Base-by-base conservation (phyloP, 148 eudicot species). In the Rhododendron molle region DNA sequence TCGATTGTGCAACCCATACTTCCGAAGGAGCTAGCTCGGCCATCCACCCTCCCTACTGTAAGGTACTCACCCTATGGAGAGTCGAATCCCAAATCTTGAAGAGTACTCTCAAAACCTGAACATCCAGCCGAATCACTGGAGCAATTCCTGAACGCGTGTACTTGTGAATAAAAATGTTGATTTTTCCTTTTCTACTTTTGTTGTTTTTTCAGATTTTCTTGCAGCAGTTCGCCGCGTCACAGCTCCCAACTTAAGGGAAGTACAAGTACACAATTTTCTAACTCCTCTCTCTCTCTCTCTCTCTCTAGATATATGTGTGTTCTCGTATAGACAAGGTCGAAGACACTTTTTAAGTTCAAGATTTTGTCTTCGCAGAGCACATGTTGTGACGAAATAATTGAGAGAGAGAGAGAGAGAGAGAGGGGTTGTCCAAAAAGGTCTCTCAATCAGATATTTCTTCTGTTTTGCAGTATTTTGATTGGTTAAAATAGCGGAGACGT, bases 301-400 rank as follows among this genome's bases (percentile, higher is more conserved):
- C 76, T 73, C n/a, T 77, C 47, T 52, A 11, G 32, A 20, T 54
- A 38, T n/a, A 40, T 76, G 38, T 40, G 5, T 15, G 73, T 47
- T 65, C 44, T 40, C 20, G 6, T 30, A 71, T 5, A 85, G 44
- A 8, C 2, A 58, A 56, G 44, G 54, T 16, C 9, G 18, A 28
- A 44, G 23, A 43, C 65, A 76, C 82, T 77, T 40, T 76, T 77
- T 13, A 60, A 49, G 76, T 60, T 83, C 60, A 85, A 85, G 82
- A 65, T 65, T 83, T 83, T 78, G 74, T 84, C 67, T 34, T 74
- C 28, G 23, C 30, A 13, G 36, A 16, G 80, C 44, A 58, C 58
- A 78, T 83, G 9, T 21, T 56, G 44, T 23, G 62, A 15, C 46
- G 32, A 28, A 46, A 77, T 34, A 15, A 1, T 11, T 23, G 46